phyloP scores from a whole-genome alignment of 2,329 filamentous ascomycete genomes.

The Fusarium sororula region DNA sequence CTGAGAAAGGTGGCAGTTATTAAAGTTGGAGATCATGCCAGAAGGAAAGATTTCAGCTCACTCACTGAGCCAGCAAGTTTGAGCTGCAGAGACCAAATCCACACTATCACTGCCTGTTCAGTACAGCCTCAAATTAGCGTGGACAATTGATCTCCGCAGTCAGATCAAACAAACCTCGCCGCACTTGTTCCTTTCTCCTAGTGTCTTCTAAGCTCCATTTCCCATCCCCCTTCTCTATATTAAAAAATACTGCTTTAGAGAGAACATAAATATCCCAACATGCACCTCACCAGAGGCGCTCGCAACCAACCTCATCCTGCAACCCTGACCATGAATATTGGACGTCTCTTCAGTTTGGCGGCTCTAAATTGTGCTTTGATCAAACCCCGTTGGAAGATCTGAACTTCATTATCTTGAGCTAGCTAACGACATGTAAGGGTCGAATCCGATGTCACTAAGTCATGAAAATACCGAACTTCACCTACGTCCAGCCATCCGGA shows the following conservation, averaged over 20 bases:
- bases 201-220: no score
- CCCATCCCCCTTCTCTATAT: no score
- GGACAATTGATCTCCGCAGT: accelerated
- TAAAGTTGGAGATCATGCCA: accelerated
- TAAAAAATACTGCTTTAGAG: background rate
- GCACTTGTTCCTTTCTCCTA: background rate
- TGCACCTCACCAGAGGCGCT: accelerated
- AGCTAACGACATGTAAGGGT: no score
- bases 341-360: no score
- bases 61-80: accelerated
- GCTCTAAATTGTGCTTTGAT: no score
- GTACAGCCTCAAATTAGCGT: background rate
- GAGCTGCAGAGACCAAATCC: background rate
- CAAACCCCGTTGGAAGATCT: no score
- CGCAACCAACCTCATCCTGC: accelerated
- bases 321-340: accelerated
- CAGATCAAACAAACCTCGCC: background rate
- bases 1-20: background rate
- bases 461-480: no score
- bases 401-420: no score
- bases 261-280: accelerated
- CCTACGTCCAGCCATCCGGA: no score
- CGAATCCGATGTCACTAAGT: no score
- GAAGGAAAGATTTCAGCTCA: accelerated
- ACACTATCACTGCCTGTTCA: background rate